These are phyloP conservation scores for Lichtheimia corymbifera DNA, from an alignment of 371 early-diverging fungal species.

Conservation along the genomic window DNA sequence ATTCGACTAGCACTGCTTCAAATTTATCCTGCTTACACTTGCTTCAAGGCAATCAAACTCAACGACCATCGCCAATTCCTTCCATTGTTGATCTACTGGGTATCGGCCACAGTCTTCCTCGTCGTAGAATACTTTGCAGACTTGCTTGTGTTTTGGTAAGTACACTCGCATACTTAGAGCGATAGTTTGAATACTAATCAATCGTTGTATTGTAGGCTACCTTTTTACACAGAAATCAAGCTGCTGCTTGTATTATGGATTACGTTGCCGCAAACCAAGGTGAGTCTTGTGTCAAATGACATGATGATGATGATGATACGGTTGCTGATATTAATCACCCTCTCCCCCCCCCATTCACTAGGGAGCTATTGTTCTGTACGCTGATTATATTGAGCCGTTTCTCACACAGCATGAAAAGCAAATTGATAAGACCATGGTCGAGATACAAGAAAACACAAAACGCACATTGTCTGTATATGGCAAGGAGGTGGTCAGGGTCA, in stretches of 20 bases:
- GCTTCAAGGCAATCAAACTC: slow-evolving; percentile 41
- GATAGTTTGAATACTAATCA: neutral
- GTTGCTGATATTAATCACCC: neutral
- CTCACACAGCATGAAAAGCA: slow-evolving; percentile 14
- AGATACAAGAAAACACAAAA: slow-evolving; percentile 13
- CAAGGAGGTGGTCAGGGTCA: slow-evolving; percentile 8
- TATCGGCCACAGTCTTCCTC: slow-evolving; percentile 40
- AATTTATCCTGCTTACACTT: slow-evolving; percentile 45
- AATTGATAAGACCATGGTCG: slow-evolving; percentile 23
- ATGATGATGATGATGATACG: neutral
- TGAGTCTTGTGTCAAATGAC: slow-evolving; percentile 4
- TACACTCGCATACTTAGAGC: neutral
- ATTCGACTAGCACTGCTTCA: slow-evolving; percentile 38
- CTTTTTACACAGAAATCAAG: slow-evolving; percentile 46
- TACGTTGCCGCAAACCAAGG: slow-evolving; percentile 51
- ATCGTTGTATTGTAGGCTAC: slow-evolving; percentile 31
- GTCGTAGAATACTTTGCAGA: slow-evolving; percentile 42
- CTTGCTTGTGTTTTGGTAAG: slow-evolving; percentile 46
- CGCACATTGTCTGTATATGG: slow-evolving; percentile 14
- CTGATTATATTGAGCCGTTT: slow-evolving; percentile 19
- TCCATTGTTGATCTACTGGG: slow-evolving; percentile 49
- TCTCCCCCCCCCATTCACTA: neutral
- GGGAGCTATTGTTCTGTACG: slow-evolving; percentile 23
- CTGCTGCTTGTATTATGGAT: slow-evolving; percentile 38
- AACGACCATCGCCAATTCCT: slow-evolving; percentile 31